Evolutionary conservation across 1,284 basidiomycete species (phyloP).

Genomic region (Heterobasidion parviporum): DNA sequence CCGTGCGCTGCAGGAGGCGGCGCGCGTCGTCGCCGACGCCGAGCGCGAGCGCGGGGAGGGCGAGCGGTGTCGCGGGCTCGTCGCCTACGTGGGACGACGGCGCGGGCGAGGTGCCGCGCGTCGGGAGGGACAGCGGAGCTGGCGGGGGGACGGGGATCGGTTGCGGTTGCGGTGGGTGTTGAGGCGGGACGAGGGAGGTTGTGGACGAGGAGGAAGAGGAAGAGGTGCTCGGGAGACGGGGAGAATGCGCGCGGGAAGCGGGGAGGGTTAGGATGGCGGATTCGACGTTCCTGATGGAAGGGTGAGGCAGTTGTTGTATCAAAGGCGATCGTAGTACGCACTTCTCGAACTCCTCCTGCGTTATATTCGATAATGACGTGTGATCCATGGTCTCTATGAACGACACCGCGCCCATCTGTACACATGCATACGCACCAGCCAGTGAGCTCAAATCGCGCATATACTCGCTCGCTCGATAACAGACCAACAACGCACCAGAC

Average conservation of each 20-base stretch:
- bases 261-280: constrained; percentile 73
- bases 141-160: constrained; percentile 14
- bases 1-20: constrained; percentile 78
- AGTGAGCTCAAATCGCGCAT: neutral
- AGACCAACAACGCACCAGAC: constrained; percentile 51
- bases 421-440: too few species aligned
- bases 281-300: constrained; percentile 62
- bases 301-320: neutral
- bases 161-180: constrained; percentile 13
- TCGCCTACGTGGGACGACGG: constrained; percentile 62
- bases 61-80: constrained; percentile 74
- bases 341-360: constrained; percentile 88
- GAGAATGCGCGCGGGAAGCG: constrained; percentile 45
- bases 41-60: constrained; percentile 24
- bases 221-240: constrained; percentile 18
- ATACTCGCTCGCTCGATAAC: neutral
- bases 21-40: constrained; percentile 68
- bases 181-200: neutral
- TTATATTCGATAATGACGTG: constrained; percentile 85
- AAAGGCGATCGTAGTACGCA: constrained; percentile 23
- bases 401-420: constrained; percentile 81
- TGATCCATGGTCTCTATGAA: constrained; percentile 98
- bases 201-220: constrained; percentile 10
- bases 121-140: constrained; percentile 14
- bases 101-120: constrained; percentile 13